A percentile compares a stretch with the other conserved stretches of the same genome.
Conservation (phyloP, 2,329 filamentous ascomycete genomes). For the Alternaria sp. region DNA sequence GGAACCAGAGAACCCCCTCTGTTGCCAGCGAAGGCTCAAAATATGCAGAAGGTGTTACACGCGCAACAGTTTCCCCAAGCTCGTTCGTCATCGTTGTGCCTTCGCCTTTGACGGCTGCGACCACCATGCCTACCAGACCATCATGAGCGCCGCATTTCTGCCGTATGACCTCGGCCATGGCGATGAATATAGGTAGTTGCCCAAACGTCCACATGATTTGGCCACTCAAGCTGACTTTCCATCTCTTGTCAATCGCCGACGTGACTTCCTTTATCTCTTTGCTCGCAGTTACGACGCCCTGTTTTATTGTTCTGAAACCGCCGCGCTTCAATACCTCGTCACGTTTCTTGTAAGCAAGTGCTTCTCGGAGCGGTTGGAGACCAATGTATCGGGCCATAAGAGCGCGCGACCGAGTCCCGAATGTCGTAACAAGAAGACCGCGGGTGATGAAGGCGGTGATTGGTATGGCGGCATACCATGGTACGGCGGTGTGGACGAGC, state of each 20-base stretch:
- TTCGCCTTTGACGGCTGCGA: conserved; percentile 17
- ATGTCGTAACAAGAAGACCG: conserved; percentile 54
- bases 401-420: conserved; percentile 51
- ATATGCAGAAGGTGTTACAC: conserved; percentile 26
- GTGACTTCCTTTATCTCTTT: conserved; percentile 29
- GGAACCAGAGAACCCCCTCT: conserved; percentile 68
- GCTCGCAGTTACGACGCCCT: conserved; percentile 17
- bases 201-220: conserved; percentile 38
- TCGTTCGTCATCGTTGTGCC: neutral
- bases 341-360: conserved; percentile 32
- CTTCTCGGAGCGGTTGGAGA: conserved; percentile 50
- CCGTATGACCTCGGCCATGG: conserved; percentile 46
- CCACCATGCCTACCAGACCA: conserved; percentile 37
- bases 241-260: conserved; percentile 33
- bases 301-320: conserved; percentile 26
- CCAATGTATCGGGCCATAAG: conserved; percentile 51
- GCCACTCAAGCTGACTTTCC: conserved; percentile 33
- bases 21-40: conserved; percentile 59
- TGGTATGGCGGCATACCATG: conserved; percentile 63
- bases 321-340: conserved; percentile 26
- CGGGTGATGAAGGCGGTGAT: conserved; percentile 61
- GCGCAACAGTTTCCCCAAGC: conserved; percentile 8
- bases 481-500: conserved; percentile 59
- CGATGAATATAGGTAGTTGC: conserved; percentile 46
- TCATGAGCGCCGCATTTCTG: conserved; percentile 41